Evolutionary conservation across 441 rosid species (phyloP), one percentile per base, ranked within the genome.

Genomic region (Gossypium schwendimanii): DNA sequence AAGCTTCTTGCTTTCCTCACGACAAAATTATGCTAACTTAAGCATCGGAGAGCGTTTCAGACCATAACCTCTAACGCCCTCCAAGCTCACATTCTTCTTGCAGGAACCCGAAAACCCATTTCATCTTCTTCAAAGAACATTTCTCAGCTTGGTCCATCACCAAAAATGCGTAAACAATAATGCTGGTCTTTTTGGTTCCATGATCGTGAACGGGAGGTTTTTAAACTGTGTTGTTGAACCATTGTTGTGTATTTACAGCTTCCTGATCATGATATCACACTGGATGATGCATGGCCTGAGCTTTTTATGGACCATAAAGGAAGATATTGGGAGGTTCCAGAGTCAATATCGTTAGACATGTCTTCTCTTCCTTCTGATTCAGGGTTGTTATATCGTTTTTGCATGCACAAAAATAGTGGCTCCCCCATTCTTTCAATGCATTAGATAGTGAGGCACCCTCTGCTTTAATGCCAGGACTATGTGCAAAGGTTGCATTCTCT

Each of bases 281-380:
- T 93, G 80, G 97, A 91, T 83, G 96, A 93, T 81, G 92, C 84
- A n/a, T 88, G 90, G 94, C 97, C 98, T 23, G 94, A 89, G 75
- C 73, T 89, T 57, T 93, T 87, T 75, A 36, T 91, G 66, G 94
- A 89, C 67, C 87, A 81, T 57, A 85, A 87, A 70, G 92, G 88
- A 63, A 79, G 80, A 75, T 93, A 88, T 47, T 93, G 96, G 98
- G 93, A 93, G 71, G 96, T 91, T 75, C 97, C 98, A 10, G 87
- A 85, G 79, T 87, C 97, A 4, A 75, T 91, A 73, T 84, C 90
- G 61, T 79, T 93, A 50, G 97, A 87, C 59, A 57, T 93, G 82
- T 78, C 87, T 39, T 88, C 98, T 57, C 84, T 82, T 61, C 74
- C 49, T 74, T 72, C 84, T 47, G 85, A 87, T 28, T 75, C 91